Conservation (phyloP, 345 rosid genomes). For the Salix viminalis region DNA sequence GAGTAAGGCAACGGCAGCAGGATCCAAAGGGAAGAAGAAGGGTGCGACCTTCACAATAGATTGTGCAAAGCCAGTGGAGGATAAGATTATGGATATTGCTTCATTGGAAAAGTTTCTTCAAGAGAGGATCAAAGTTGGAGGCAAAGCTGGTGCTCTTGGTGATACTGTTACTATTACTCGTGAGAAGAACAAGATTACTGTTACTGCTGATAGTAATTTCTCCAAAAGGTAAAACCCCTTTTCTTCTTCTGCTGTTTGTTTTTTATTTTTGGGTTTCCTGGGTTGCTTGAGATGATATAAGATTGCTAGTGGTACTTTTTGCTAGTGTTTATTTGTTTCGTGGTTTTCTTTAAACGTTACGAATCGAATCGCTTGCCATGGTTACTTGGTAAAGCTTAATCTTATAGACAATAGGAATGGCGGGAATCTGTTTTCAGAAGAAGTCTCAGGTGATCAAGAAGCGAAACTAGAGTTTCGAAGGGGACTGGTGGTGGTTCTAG, state of each 20-base stretch:
- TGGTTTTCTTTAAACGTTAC: too few species aligned
- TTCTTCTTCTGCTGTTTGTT: background rate
- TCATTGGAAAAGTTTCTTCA: conserved; percentile 73
- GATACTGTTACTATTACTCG: conserved; percentile 43
- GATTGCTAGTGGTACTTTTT: background rate
- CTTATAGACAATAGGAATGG: background rate
- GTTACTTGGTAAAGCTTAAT: background rate
- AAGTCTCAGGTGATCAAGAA: background rate
- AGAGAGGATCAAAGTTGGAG: conserved; percentile 72
- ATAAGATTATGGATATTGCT: conserved; percentile 69
- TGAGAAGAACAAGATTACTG: conserved; percentile 50
- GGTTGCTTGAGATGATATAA: background rate
- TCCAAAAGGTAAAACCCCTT: conserved; percentile 49
- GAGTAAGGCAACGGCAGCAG: conserved; percentile 9
- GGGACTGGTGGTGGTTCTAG: background rate
- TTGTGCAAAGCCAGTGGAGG: conserved; percentile 70
- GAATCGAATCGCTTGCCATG: too few species aligned
- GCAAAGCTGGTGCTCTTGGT: conserved; percentile 70
- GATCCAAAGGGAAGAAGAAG: conserved; percentile 47
- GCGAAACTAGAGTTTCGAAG: background rate
- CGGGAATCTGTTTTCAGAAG: background rate
- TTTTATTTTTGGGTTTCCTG: background rate
- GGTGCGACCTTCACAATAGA: conserved; percentile 47
- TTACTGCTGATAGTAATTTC: conserved; percentile 51
- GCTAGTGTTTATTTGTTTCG: too few species aligned